phyloP scores from a whole-genome alignment of 2,329 filamentous ascomycete species.

The Talaromyces marneffei region DNA sequence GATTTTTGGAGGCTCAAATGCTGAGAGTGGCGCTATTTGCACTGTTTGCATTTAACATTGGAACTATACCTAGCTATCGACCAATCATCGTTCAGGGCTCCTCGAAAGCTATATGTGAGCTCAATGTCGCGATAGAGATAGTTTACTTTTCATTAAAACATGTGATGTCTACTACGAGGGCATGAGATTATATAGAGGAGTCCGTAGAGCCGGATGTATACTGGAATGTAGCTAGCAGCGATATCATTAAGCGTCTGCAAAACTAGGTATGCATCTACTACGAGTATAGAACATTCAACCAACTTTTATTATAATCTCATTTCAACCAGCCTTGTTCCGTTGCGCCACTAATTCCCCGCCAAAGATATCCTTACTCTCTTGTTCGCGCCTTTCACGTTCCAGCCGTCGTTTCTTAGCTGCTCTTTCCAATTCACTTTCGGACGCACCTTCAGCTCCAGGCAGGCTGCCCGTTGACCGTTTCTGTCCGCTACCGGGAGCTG shows the following conservation, averaged over 20 bases:
- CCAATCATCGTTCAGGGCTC: constrained; percentile 3
- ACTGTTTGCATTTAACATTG: constrained; percentile 7
- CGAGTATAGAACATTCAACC: neutral
- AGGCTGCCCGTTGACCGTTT: constrained; percentile 36
- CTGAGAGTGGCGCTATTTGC: constrained; percentile 8
- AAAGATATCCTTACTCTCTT: constrained; percentile 28
- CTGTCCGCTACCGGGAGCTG: constrained; percentile 31
- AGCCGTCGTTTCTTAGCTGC: constrained; percentile 38
- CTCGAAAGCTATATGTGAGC: neutral
- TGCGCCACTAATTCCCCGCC: constrained; percentile 33
- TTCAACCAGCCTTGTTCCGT: constrained; percentile 24
- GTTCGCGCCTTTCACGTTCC: constrained; percentile 24
- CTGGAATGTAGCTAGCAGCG: neutral
- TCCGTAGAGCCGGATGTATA: neutral
- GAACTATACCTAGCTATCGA: neutral
- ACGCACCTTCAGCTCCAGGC: constrained; percentile 23
- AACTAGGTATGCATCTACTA: neutral
- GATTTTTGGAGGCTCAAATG: neutral
- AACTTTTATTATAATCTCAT: neutral
- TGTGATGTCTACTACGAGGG: neutral
- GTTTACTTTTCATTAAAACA: neutral
- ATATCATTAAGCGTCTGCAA: neutral
- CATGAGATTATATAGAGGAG: neutral
- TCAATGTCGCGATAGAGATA: neutral
- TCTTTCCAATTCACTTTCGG: constrained; percentile 34